These are phyloP conservation scores for Penicillium sp. DNA, from an alignment of 2,329 filamentous ascomycete genomes.

Conservation along the genomic window DNA sequence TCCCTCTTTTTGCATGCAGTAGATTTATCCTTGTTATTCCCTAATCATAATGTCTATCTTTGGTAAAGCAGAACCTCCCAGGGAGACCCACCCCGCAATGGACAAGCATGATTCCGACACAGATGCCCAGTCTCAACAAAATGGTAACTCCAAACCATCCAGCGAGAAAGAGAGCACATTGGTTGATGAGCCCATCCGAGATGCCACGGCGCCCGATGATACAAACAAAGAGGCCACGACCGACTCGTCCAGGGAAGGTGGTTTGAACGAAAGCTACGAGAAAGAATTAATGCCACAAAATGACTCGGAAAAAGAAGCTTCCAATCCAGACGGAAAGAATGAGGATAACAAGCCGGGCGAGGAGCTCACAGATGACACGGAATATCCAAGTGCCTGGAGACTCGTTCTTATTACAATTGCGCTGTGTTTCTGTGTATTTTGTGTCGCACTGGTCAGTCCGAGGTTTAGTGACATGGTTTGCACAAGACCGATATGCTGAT, in stretches of 20 bases:
- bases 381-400: constrained; percentile 35
- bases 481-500: not conserved
- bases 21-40: not conserved
- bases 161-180: constrained; percentile 27
- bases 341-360: constrained; percentile 10
- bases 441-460: constrained; percentile 37
- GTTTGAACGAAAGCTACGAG: constrained; percentile 5
- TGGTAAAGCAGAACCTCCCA: constrained; percentile 10
- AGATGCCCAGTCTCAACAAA: constrained; percentile 3
- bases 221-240: constrained; percentile 7
- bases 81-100: constrained; percentile 3
- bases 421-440: constrained; percentile 41
- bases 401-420: constrained; percentile 37
- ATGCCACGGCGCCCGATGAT: not conserved
- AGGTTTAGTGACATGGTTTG: not conserved
- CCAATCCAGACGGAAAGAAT: constrained; percentile 1
- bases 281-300: constrained; percentile 8
- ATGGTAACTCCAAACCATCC: constrained; percentile 11
- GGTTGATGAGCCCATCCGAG: constrained; percentile 10
- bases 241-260: constrained; percentile 20
- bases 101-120: constrained; percentile 3
- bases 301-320: constrained; percentile 4
- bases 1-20: not conserved
- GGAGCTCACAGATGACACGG: constrained; percentile 16
- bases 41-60: constrained; percentile 15